Evolutionary conservation across 116 monocot genomes (phyloP), one percentile per base, ranked within the genome.

Genomic region (Trichopus zeylanicus): DNA sequence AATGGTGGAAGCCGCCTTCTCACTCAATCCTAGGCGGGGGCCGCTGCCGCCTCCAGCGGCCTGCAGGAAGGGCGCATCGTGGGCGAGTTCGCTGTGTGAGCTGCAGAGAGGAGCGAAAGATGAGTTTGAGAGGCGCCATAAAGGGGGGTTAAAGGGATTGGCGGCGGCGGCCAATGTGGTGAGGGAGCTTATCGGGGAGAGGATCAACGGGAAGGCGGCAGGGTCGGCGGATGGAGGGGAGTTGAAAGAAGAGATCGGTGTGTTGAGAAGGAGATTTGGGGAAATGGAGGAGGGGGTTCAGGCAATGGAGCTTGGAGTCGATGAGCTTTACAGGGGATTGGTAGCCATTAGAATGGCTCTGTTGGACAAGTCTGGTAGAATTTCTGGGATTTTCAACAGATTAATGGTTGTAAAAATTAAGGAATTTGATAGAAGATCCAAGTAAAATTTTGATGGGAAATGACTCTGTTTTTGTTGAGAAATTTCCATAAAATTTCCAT

Each of bases 101-200:
- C 6, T 61, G 38, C 35, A 29, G n/a, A 69, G 46, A 53, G 53
- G 46, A 26, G 69, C 31, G 15, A 69, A 54, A 23, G 69, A 61
- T 30, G 69, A 61, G 61, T 53, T 29, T 4, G 52, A 69, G 29
- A 60, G 54, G 61, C 31, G 61, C 39, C 48, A 32, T 23, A 61
- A 30, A 18, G 55, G 39, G 7, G 69, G 54, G 5, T 7, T 29
- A 4, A 29, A 23, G 4, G 61, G 26, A 28, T 21, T 69, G 54
- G 52, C 30, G 32, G 60, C 51, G 53, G 28, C 61, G 39, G 34
- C 10, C 12, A 26, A 26, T 1, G 34, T 28, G 27, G 51, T 52
- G 15, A 9, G 32, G 29, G 26, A 6, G 12, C 15, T 29, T 26
- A 29, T 28, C 30, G 42, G 52, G 30, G 7, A 61, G 30, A 52